Base-by-base conservation (phyloP, 306 rosid species). In the Trichosanthes truncata region DNA sequence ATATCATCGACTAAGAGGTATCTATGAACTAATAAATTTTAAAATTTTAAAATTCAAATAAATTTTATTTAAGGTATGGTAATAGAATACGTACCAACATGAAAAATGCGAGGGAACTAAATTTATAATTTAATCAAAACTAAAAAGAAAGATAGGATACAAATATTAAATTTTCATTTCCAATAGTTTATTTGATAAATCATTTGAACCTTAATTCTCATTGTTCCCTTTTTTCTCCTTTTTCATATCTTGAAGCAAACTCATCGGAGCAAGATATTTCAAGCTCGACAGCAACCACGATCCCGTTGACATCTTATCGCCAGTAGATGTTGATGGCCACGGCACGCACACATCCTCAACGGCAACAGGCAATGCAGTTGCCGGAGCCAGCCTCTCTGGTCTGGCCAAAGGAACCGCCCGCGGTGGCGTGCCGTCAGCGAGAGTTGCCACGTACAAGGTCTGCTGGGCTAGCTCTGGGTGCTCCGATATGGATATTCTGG, bases 301-400 rank as follows among this genome's bases (percentile, higher is more conserved):
- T 55, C 91, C 91, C 29, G 76, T 35, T 1, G 97, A 95, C 66
- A 84, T 89, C 63, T 43, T 85, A 11, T 91, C 97, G 38, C 97
- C 98, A 0, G 15, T 94, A 83, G 98, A 94, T 25, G 52, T 80
- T 33, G 77, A 84, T 23, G 98, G 98, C n/a, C 98, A 95, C 51
- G 97, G 98, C 2, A 91, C 95, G 52, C 98, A 94, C 67, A 94
- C 97, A 3, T 80, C 98, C 5, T 92, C 98, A 2, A 94, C 91
- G 9, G 83, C 87, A 3, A 90, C 86, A 3, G 97, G 98, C 14
- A 90, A 83, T 45, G 77, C 41, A 3, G 87, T 94, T 18, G 60
- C 62, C 0, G 77, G 86, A 33, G 97, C 97, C 53, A 94, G 82
- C 84, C 93, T 94, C 74, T 91, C 82, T 12, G 97, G 93, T 49